These are phyloP conservation scores for Castanopsis chinensis DNA, from an alignment of 306 rosid species.

Conservation along the genomic window DNA sequence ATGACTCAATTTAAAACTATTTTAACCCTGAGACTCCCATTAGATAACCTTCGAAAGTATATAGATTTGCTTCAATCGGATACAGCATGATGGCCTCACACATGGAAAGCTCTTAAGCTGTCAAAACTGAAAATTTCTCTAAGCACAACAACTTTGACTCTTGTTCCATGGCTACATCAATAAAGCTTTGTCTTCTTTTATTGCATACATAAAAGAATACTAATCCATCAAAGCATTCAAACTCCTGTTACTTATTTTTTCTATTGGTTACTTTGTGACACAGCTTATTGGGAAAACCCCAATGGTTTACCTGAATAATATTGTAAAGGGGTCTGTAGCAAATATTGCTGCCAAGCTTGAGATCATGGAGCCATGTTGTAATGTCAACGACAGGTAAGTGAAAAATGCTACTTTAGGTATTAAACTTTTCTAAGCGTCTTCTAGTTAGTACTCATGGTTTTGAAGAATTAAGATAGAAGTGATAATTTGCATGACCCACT, in stretches of 20 bases:
- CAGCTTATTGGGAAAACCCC: slow-evolving; percentile 98
- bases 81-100: too few species aligned
- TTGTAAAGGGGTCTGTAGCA: slow-evolving; percentile 78
- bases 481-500: not conserved
- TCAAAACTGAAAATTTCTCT: too few species aligned
- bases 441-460: not conserved
- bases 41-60: too few species aligned
- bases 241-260: slow-evolving; percentile 1
- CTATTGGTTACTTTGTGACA: slow-evolving; percentile 24
- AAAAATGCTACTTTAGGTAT: slow-evolving; percentile 1
- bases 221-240: not conserved
- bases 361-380: slow-evolving; percentile 99
- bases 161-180: not conserved
- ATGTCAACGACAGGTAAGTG: slow-evolving; percentile 94
- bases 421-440: not conserved
- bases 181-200: not conserved
- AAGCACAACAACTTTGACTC: too few species aligned
- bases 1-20: too few species aligned
- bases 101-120: too few species aligned
- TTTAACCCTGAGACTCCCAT: too few species aligned
- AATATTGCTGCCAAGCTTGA: slow-evolving; percentile 98
- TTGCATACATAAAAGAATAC: not conserved
- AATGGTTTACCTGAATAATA: slow-evolving; percentile 88
- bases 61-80: too few species aligned
- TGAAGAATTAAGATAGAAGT: not conserved